Base-by-base conservation (phyloP, 139 green algal species). In the Limnomonas spitsbergensis region DNA sequence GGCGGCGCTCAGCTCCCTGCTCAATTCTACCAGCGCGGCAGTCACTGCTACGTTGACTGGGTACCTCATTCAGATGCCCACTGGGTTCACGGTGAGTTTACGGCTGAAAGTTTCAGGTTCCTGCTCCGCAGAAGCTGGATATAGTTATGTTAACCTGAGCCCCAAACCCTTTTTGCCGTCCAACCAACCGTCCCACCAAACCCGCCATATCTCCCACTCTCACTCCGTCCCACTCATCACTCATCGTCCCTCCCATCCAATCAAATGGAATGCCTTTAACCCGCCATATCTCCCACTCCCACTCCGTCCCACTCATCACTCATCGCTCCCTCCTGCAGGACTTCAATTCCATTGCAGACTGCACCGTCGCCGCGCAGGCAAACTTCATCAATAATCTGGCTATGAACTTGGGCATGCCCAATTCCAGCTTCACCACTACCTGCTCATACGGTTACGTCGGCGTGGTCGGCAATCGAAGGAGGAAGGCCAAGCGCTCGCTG, bases 51-150 rank as follows among this genome's bases (percentile, higher is more conserved):
- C 47, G 36, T 2, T 80, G 7, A 39, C 56, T 14, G 75, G 75
- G 31, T 80, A 75, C 75, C 75, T 74, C 27, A 27, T 80, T 9
- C 27, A 26, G 7, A 29, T 80, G 38, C 75, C 75, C 37, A 7
- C 56, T 14, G 56, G 31, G 27, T 74, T 80, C 56, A 40, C 69
- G 6, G 66, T 72, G 31, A 72, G 66, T 72, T 7, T 37, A 34
- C n/a, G 24, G 26, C 29, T 20, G 26, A 61, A 61, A 61, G 20
- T 61, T 61, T 61, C 47, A 61, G 47, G 20, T 61, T 61, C 47
- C 20, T 61, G 20, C 20, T 61, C 14, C 20, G 14, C 14, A 61
- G 47, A 61, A n/a, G n/a, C 20, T 61, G 47, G 20, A 61, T 14
- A 29, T 20, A 61, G 14, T 61, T 61, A 29, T 61, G 14, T 29